Percentiles rank a stretch among this genome's conserved stretches.
Conservation (phyloP, 306 rosid genomes). For the Nissolia schottii region DNA sequence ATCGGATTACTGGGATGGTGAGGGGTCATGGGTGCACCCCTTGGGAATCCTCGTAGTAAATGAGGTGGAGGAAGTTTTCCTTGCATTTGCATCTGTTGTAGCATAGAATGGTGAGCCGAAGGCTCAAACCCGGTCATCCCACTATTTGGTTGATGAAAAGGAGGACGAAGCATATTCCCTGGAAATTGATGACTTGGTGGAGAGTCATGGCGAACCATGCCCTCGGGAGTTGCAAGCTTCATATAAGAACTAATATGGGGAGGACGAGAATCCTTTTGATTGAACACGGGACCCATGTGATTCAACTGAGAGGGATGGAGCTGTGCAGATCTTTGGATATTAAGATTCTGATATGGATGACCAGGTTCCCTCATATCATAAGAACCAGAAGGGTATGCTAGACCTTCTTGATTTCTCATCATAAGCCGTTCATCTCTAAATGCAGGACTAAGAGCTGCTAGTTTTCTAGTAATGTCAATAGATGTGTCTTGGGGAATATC, state of each 20-base stretch:
- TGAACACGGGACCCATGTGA: constrained; percentile 53
- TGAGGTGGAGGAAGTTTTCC: constrained; percentile 70
- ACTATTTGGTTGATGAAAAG: constrained; percentile 54
- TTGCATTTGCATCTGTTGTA: constrained; percentile 71
- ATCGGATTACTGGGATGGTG: constrained; percentile 55
- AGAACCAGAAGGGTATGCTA: constrained; percentile 50
- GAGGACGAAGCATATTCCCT: constrained; percentile 68
- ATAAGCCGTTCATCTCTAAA: constrained; percentile 54
- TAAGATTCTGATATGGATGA: constrained; percentile 56
- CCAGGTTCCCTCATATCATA: constrained; percentile 64
- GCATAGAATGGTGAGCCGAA: constrained; percentile 60
- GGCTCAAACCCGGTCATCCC: constrained; percentile 62
- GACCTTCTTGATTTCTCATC: constrained; percentile 67
- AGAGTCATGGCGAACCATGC: constrained; percentile 53
- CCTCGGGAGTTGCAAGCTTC: constrained; percentile 56
- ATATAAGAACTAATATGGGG: constrained; percentile 54
- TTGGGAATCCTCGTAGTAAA: constrained; percentile 59
- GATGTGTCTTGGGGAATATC: constrained; percentile 50
- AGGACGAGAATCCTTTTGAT: constrained; percentile 63
- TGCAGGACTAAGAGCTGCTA: constrained; percentile 53
- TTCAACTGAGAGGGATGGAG: constrained; percentile 55
- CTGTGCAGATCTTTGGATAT: constrained; percentile 56
- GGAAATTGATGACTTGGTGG: constrained; percentile 64
- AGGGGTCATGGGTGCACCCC: constrained; percentile 54
- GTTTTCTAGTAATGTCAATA: constrained; percentile 57